Conservation (phyloP, 495 filamentous ascomycete species). For the Chaetomium tenue region DNA sequence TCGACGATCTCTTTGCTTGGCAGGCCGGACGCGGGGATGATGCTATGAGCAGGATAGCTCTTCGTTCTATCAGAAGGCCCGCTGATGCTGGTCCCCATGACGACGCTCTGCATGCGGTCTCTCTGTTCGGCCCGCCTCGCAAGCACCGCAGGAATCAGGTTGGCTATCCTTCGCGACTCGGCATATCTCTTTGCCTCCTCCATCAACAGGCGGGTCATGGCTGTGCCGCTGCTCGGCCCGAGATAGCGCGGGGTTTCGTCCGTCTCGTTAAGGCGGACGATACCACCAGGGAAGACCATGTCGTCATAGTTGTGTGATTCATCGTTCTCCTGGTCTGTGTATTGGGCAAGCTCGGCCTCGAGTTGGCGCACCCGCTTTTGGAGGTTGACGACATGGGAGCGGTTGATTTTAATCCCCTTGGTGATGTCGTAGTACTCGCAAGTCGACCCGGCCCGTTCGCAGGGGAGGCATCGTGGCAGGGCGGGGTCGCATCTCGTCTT, state of each 20-base stretch:
- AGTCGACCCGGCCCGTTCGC: slow-evolving; percentile 80
- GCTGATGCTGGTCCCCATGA: slow-evolving; percentile 37
- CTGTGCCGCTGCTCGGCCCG: slow-evolving; percentile 88
- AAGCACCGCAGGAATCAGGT: slow-evolving; percentile 71
- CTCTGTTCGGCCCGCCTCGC: slow-evolving; percentile 32
- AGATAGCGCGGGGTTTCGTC: slow-evolving; percentile 82
- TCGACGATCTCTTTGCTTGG: slow-evolving; percentile 67
- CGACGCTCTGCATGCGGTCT: slow-evolving; percentile 40
- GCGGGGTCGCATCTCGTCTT: slow-evolving; percentile 94
- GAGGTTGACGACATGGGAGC: slow-evolving; percentile 83
- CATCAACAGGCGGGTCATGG: slow-evolving; percentile 90
- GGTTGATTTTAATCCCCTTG: slow-evolving; percentile 71
- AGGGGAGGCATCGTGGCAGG: slow-evolving; percentile 85
- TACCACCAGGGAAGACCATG: slow-evolving; percentile 75
- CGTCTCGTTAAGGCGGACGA: slow-evolving; percentile 74
- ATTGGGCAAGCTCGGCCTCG: slow-evolving; percentile 67
- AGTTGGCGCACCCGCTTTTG: slow-evolving; percentile 76
- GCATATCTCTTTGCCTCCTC: slow-evolving; percentile 88
- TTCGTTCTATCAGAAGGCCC: slow-evolving; percentile 42
- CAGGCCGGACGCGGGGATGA: slow-evolving; percentile 64
- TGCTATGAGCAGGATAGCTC: slow-evolving; percentile 75
- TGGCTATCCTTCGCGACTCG: slow-evolving; percentile 77
- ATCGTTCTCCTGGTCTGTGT: slow-evolving; percentile 60
- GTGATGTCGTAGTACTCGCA: slow-evolving; percentile 93
- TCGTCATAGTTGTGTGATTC: slow-evolving; percentile 68